These are phyloP conservation scores for Pezicula neosporulosa DNA, from an alignment of 2,329 filamentous ascomycete genomes.

Conservation along the genomic window DNA sequence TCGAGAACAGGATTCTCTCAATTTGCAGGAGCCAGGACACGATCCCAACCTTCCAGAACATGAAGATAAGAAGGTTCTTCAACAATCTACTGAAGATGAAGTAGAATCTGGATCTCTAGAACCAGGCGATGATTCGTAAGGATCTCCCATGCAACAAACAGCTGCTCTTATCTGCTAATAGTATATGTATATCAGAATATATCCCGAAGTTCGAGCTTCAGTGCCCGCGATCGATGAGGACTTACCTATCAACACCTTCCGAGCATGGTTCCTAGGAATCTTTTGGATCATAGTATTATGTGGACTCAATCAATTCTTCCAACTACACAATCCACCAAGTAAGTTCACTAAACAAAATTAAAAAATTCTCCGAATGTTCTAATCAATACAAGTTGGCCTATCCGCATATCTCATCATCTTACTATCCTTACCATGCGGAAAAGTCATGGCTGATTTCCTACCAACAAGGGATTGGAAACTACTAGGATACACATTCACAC, in stretches of 20 bases:
- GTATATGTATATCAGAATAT: too few species aligned
- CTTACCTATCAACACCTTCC: slow-evolving; percentile 60
- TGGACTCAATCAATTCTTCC: slow-evolving; percentile 7
- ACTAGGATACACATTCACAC: slow-evolving; percentile 64
- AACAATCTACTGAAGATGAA: too few species aligned
- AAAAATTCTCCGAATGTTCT: not conserved
- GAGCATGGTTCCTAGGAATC: slow-evolving; percentile 60
- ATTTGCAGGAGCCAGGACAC: too few species aligned
- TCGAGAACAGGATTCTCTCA: too few species aligned
- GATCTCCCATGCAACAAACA: too few species aligned
- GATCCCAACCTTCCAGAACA: too few species aligned
- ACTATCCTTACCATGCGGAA: slow-evolving; percentile 39
- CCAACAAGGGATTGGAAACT: slow-evolving; percentile 43
- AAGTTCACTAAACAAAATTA: not conserved
- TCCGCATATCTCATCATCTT: slow-evolving; percentile 37
- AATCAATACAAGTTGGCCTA: too few species aligned
- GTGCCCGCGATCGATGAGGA: slow-evolving; percentile 26
- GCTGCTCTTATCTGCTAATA: too few species aligned
- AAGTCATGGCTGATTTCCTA: slow-evolving; percentile 37
- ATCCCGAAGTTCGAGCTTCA: too few species aligned
- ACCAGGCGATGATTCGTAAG: too few species aligned
- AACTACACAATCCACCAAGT: not conserved
- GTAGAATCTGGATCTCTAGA: too few species aligned
- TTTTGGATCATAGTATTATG: slow-evolving; percentile 3
- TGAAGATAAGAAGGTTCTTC: too few species aligned